phyloP scores from a whole-genome alignment of 495 filamentous ascomycete species.

The Parathielavia appendiculata region DNA sequence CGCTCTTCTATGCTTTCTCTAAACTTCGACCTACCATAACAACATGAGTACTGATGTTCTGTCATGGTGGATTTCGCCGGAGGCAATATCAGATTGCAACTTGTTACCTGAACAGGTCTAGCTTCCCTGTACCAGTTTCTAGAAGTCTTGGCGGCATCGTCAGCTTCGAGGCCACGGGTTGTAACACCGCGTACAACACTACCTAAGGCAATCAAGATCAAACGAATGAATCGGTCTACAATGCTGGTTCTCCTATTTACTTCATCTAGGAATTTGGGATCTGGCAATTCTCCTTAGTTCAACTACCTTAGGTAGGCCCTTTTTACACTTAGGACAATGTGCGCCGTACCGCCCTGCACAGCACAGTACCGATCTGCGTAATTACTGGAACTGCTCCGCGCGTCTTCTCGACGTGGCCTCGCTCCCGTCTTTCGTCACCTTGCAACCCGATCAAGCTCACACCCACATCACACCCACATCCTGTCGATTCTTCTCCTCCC shows the following conservation, averaged over 20 bases:
- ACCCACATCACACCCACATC: not conserved
- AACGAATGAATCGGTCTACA: not conserved
- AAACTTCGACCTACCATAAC: not conserved
- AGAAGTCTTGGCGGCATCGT: conserved; percentile 9
- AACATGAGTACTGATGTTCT: conserved; percentile 12
- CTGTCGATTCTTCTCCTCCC: not conserved
- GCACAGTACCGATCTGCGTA: not conserved
- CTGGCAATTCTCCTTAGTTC: no score
- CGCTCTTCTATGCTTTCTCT: no score
- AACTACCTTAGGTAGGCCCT: no score
- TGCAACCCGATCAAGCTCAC: not conserved
- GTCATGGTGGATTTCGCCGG: not conserved
- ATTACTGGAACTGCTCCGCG: not conserved
- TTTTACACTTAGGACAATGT: no score
- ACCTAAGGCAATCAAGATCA: no score
- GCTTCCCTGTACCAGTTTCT: not conserved
- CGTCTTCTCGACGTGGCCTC: not conserved
- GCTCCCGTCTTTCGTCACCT: not conserved
- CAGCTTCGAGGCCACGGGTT: not conserved
- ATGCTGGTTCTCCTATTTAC: not conserved
- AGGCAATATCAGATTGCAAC: not conserved
- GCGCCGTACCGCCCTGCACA: no score
- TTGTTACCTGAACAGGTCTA: conserved; percentile 15
- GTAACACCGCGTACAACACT: no score
- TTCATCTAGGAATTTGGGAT: not conserved